phyloP scores from a whole-genome alignment of 192 early-diverging fungal species.

The Lunasporangiospora selenospora region DNA sequence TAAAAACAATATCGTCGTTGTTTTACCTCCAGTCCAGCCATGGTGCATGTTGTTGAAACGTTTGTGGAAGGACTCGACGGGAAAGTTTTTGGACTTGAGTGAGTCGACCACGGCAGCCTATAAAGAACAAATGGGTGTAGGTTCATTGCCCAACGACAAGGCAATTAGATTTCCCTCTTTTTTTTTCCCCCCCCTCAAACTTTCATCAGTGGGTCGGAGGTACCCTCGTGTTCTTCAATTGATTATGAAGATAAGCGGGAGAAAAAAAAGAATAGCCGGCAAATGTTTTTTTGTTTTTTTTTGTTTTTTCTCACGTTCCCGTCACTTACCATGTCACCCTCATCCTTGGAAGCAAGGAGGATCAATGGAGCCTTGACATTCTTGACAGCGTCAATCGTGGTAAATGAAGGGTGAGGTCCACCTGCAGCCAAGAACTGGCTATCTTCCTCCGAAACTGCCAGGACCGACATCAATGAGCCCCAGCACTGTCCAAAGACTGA shows the following conservation, averaged over 20 bases:
- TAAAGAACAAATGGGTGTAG: not conserved
- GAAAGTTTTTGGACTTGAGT: constrained; percentile 17
- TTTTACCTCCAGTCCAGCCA: constrained; percentile 42
- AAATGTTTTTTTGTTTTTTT: not conserved
- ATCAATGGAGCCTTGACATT: constrained; percentile 65
- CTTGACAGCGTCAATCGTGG: constrained; percentile 54
- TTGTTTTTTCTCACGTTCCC: not conserved
- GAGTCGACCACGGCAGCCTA: constrained; percentile 16
- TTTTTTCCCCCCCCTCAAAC: no score
- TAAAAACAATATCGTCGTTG: no score
- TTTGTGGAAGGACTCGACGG: constrained; percentile 19
- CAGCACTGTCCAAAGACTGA: constrained; percentile 75
- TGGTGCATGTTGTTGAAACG: constrained; percentile 38
- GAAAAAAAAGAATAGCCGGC: not conserved
- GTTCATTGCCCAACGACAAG: no score
- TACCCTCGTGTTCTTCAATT: no score
- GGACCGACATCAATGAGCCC: constrained; percentile 66
- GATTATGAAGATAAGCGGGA: not conserved
- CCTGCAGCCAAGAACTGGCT: constrained; percentile 56
- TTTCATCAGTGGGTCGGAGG: no score
- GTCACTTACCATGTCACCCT: constrained; percentile 58
- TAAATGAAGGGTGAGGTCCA: constrained; percentile 70
- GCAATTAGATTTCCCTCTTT: no score
- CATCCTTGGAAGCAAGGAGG: constrained; percentile 69
- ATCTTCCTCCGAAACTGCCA: constrained; percentile 51